These are phyloP conservation scores for Paecilomyces niveus DNA, from an alignment of 2,329 filamentous ascomycete species.

Conservation along the genomic window DNA sequence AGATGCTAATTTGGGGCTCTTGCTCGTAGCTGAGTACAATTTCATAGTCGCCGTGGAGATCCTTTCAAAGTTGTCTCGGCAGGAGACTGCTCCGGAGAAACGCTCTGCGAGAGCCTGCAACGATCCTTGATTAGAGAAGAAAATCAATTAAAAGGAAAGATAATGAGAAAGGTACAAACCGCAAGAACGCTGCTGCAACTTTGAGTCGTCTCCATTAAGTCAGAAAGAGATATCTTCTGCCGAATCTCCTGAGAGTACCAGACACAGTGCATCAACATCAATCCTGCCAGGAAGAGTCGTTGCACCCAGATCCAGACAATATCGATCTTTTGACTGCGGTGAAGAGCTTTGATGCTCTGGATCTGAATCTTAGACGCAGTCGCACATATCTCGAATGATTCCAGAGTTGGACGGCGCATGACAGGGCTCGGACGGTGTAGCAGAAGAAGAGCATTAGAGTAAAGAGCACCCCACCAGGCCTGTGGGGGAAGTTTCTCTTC, in stretches of 20 bases:
- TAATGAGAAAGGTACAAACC: background rate
- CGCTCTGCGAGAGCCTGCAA: slow-evolving; percentile 20
- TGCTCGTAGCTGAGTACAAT: slow-evolving; percentile 9
- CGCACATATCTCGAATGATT: slow-evolving; percentile 16
- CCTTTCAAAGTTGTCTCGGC: slow-evolving; percentile 20
- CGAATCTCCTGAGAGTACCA: slow-evolving; percentile 26
- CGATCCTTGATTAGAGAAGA: slow-evolving; percentile 15
- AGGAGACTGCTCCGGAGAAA: slow-evolving; percentile 25
- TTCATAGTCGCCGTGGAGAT: slow-evolving; percentile 22
- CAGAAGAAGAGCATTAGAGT: slow-evolving; percentile 23
- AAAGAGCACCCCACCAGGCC: slow-evolving; percentile 24
- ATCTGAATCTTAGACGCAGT: slow-evolving; percentile 21
- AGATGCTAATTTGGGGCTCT: slow-evolving; percentile 6
- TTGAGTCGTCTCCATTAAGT: slow-evolving; percentile 19
- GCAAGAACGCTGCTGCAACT: slow-evolving; percentile 13
- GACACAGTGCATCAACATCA: slow-evolving; percentile 23
- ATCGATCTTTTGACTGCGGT: slow-evolving; percentile 23
- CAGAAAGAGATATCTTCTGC: slow-evolving; percentile 11
- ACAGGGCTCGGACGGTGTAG: slow-evolving; percentile 23
- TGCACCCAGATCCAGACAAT: slow-evolving; percentile 26
- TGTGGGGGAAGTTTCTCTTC: slow-evolving; percentile 21
- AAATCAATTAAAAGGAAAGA: background rate
- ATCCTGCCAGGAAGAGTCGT: slow-evolving; percentile 26
- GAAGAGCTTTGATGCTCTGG: slow-evolving; percentile 19
- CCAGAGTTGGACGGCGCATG: slow-evolving; percentile 13